Evolutionary conservation across 106 monocot species (phyloP).

Genomic region (Cymbidium sinense): DNA sequence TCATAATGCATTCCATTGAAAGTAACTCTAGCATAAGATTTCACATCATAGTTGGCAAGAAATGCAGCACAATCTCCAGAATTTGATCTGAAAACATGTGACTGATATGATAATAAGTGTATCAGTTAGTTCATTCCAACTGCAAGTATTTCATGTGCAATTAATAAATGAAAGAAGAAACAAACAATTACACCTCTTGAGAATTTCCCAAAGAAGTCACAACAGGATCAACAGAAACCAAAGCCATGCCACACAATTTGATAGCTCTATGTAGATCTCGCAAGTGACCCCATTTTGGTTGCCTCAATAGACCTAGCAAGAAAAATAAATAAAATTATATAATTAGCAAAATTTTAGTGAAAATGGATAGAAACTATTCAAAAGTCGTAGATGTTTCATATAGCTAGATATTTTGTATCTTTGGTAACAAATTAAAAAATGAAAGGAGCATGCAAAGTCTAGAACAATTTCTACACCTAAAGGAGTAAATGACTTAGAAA

Average conservation of each 20-base stretch:
- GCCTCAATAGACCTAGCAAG: slow-evolving; percentile 62
- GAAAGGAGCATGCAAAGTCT: not conserved
- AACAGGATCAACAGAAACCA: slow-evolving; percentile 67
- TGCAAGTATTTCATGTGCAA: not conserved
- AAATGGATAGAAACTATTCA: not conserved
- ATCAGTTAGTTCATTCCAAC: slow-evolving; percentile 6
- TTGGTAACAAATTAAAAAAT: not conserved
- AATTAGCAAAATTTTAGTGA: not conserved
- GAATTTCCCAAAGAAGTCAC: slow-evolving; percentile 56
- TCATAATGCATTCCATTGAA: slow-evolving; percentile 82
- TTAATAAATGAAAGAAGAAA: not conserved
- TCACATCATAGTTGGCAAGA: slow-evolving; percentile 68
- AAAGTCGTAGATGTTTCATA: no score
- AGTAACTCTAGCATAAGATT: slow-evolving; percentile 45
- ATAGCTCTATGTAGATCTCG: slow-evolving; percentile 86
- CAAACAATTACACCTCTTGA: slow-evolving; percentile 48
- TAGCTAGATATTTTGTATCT: no score
- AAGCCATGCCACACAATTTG: slow-evolving; percentile 74
- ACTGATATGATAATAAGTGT: slow-evolving; percentile 24
- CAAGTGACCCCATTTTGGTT: slow-evolving; percentile 98
- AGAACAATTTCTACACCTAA: not conserved
- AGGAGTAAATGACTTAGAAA: not conserved
- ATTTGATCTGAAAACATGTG: slow-evolving; percentile 64
- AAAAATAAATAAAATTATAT: not conserved
- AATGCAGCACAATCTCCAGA: slow-evolving; percentile 80